A percentile compares a stretch with the other conserved stretches of the same genome.
phyloP scores from a whole-genome alignment of 352 stramenopile genomes.

The Aphanomyces euteiches region DNA sequence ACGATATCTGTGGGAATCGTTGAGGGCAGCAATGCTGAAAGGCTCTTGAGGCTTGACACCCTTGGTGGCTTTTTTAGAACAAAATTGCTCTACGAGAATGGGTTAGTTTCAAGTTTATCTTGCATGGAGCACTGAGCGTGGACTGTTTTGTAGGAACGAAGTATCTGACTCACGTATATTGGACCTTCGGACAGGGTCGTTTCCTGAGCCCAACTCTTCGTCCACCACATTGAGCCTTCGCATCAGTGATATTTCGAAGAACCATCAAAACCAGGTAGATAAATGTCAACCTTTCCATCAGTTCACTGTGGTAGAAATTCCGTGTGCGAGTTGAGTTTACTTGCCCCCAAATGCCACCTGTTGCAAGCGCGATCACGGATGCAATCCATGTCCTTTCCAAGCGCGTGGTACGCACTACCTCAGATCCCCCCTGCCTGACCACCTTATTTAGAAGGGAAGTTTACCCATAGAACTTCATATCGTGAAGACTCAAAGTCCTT shows the following conservation, averaged over 20 bases:
- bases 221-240: not conserved
- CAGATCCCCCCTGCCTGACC: not conserved
- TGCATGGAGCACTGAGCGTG: not conserved
- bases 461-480: slow-evolving; percentile 11
- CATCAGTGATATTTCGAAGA: slow-evolving; percentile 17
- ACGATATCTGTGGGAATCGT: not conserved
- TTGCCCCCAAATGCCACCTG: not conserved
- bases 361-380: not conserved
- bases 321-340: not conserved
- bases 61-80: not conserved
- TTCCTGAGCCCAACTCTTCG: not conserved
- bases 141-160: not conserved
- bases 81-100: slow-evolving; percentile 14
- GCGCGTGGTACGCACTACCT: not conserved
- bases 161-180: slow-evolving; percentile 3
- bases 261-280: slow-evolving; percentile 16
- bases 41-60: not conserved
- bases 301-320: not conserved
- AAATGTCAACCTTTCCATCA: not conserved
- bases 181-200: slow-evolving; percentile 4
- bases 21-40: not conserved
- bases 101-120: not conserved
- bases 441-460: not conserved
- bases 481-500: not conserved
- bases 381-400: slow-evolving; percentile 13